Base-by-base conservation (phyloP, 306 rosid species). In the Corylus heterophylla region DNA sequence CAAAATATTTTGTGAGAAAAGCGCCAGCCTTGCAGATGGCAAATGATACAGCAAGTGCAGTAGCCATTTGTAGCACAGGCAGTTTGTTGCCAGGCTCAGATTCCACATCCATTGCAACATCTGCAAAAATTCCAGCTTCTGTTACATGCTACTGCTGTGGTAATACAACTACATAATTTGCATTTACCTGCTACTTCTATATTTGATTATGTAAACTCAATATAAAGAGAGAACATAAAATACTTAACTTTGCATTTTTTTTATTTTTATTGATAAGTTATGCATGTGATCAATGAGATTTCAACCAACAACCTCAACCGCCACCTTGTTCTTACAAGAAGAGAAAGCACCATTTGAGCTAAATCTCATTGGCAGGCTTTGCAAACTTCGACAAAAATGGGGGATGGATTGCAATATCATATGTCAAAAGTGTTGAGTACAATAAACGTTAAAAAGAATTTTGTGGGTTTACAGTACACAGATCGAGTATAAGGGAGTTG, bases 21-120 rank as follows among this genome's bases (percentile, higher is more conserved):
- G 83, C 22, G 39, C 91, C 89, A 22, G 54, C 37, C 86, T 88
- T 88, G 79, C 91, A 83, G 37, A 88, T 88, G 54, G 82, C 89
- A 70, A 88, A 66, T 59, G 91, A 85, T 68, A 82, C 63, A 2
- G 87, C 87, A 59, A 88, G 63, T 20, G 90, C 79, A 1, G 81
- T 75, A 42, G 85, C 88, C 11, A 80, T 77, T 75, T 78, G 87
- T 37, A 87, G 47, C 55, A 85, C 79, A 1, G 85, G 90, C 83
- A 83, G 78, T 71, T 75, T 83, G 75, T 66, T 39, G 48, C 80
- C 76, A 50, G 76, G 8, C 79, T 77, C 86, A 18, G 77, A 66
- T 17, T 76, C 51, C 16, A 74, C 42, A n/a, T 69, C 85, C 51
- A 2, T 75, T 7, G 70, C 73, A 45, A 18, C 80, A 76, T 79